phyloP scores from a whole-genome alignment of 371 early-diverging fungal species.

The Chytridium lagenaria region DNA sequence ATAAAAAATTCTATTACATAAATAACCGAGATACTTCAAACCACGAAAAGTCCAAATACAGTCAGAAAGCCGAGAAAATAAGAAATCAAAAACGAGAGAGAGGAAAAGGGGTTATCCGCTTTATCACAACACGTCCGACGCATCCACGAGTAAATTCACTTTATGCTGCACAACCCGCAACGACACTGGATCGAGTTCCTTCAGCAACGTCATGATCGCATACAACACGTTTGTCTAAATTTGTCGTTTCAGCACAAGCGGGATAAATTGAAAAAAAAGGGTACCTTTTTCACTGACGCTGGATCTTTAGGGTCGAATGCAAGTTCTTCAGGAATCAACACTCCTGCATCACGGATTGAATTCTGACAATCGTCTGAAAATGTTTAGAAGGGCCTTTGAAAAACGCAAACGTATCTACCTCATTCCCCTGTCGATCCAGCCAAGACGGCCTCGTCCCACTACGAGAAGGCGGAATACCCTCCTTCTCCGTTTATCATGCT shows the following conservation, averaged over 20 bases:
- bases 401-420: no score
- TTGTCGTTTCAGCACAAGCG: background rate
- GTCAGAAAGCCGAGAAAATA: background rate
- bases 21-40: no score
- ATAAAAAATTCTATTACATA: no score
- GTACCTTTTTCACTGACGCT: conserved; percentile 9
- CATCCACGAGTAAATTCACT: conserved; percentile 19
- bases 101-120: background rate
- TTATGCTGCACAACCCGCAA: conserved; percentile 40
- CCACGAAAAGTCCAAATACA: no score
- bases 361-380: conserved; percentile 20
- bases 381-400: no score
- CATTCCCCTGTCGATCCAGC: conserved; percentile 25
- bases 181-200: conserved; percentile 38
- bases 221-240: conserved; percentile 32
- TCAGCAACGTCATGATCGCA: conserved; percentile 43
- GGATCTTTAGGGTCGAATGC: background rate
- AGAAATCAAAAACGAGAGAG: conserved; percentile 5
- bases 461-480: background rate
- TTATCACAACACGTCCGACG: no score
- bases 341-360: conserved; percentile 28
- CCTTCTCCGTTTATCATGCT: background rate
- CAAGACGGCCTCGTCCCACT: conserved; percentile 20
- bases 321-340: conserved; percentile 10
- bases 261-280: background rate